These are phyloP conservation scores for Solanum paucissectum DNA, from an alignment of 257 asterid genomes.

Conservation along the genomic window DNA sequence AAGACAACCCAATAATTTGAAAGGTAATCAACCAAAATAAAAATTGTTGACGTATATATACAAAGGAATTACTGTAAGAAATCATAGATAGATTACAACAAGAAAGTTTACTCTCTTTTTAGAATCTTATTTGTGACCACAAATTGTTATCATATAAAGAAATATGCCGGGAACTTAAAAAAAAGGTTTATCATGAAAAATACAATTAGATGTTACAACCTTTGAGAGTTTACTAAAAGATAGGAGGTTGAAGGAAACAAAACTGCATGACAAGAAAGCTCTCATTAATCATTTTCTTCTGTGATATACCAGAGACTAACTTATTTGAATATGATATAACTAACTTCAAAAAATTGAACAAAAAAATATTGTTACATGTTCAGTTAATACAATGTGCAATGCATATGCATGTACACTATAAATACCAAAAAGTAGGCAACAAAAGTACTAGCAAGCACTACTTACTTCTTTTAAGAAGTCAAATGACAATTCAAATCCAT, in stretches of 20 bases:
- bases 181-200: background rate
- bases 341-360: background rate
- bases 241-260: background rate
- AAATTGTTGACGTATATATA: background rate
- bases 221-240: background rate
- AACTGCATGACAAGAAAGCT: background rate
- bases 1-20: background rate
- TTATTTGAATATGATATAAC: background rate
- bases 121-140: background rate
- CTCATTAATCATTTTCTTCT: background rate
- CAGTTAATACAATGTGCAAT: background rate
- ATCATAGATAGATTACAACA: background rate
- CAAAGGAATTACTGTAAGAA: background rate
- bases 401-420: background rate
- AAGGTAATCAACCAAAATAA: background rate
- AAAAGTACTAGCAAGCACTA: background rate
- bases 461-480: constrained; percentile 3
- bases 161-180: background rate
- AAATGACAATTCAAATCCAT: constrained; percentile 7
- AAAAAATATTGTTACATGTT: background rate
- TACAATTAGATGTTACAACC: background rate
- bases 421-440: background rate
- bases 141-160: background rate
- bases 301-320: background rate
- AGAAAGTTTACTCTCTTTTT: background rate